Conservation (phyloP, 202 grass and related monocot species). For the Digitaria exilis region DNA sequence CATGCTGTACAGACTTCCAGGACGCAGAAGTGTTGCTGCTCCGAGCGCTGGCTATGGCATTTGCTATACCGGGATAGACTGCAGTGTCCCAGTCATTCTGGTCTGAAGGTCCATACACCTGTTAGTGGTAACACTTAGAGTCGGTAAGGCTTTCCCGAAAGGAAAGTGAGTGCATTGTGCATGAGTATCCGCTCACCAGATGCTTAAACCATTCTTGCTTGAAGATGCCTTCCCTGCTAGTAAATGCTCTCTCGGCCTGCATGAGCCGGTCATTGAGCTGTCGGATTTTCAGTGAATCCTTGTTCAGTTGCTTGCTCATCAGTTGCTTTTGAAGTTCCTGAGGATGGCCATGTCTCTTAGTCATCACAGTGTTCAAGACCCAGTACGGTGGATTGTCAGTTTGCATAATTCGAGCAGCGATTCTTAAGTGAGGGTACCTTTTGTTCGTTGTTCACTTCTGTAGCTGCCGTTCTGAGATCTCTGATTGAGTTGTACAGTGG, state of each 20-base stretch:
- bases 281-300: conserved; percentile 65
- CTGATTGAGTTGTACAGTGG: conserved; percentile 74
- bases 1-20: conserved; percentile 70
- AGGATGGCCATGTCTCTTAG: not conserved
- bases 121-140: not conserved
- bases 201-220: conserved; percentile 82
- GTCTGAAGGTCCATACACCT: conserved; percentile 73
- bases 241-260: conserved; percentile 79
- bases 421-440: conserved; percentile 51
- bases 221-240: conserved; percentile 63
- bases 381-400: not conserved
- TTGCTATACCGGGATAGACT: conserved; percentile 58
- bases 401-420: not conserved
- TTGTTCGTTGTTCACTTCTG: conserved; percentile 55
- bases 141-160: not conserved
- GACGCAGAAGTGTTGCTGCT: conserved; percentile 65
- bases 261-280: conserved; percentile 82
- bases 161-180: not conserved
- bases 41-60: conserved; percentile 66
- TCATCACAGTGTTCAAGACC: conserved; percentile 14
- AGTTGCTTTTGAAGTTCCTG: conserved; percentile 56
- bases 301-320: conserved; percentile 47
- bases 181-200: conserved; percentile 55
- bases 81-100: conserved; percentile 76
- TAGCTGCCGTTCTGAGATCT: conserved; percentile 51